phyloP scores from a whole-genome alignment of 1,284 basidiomycete species.

The Apiotrichum porosum region DNA sequence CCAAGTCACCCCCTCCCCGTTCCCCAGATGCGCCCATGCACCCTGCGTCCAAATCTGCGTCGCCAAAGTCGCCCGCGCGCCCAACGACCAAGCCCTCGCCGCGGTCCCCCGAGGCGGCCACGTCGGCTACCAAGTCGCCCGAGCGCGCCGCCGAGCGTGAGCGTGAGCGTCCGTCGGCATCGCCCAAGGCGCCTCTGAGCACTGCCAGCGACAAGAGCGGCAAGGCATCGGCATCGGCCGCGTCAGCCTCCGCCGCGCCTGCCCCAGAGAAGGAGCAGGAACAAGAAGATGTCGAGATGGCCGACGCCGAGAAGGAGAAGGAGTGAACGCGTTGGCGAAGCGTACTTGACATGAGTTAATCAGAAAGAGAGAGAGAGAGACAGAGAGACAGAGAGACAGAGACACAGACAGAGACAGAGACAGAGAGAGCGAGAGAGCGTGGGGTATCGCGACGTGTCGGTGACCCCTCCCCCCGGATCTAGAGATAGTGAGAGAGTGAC shows the following conservation, averaged over 20 bases:
- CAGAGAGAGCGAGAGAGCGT: neutral
- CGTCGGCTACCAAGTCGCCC: neutral
- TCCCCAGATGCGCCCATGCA: conserved; percentile 3
- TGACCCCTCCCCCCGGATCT: too few species aligned
- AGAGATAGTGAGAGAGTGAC: too few species aligned
- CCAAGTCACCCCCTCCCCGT: neutral
- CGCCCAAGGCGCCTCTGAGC: neutral
- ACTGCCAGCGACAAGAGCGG: neutral
- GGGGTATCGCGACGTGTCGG: too few species aligned
- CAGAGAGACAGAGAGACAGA: too few species aligned
- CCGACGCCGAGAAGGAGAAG: neutral
- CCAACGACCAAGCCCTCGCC: conserved; percentile 1
- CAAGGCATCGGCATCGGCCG: neutral
- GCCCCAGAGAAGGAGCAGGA: neutral
- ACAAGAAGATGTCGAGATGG: conserved; percentile 7
- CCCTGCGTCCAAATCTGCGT: neutral
- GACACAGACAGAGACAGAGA: too few species aligned
- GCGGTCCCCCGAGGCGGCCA: neutral
- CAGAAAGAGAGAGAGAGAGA: too few species aligned
- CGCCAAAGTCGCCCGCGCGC: neutral
- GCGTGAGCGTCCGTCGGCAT: neutral
- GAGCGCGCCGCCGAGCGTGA: neutral
- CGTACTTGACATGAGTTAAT: too few species aligned
- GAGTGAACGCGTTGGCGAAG: too few species aligned
- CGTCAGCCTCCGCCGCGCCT: neutral